Conservation (phyloP, 2,329 filamentous ascomycete species). For the Fusarium brachygibbosum region DNA sequence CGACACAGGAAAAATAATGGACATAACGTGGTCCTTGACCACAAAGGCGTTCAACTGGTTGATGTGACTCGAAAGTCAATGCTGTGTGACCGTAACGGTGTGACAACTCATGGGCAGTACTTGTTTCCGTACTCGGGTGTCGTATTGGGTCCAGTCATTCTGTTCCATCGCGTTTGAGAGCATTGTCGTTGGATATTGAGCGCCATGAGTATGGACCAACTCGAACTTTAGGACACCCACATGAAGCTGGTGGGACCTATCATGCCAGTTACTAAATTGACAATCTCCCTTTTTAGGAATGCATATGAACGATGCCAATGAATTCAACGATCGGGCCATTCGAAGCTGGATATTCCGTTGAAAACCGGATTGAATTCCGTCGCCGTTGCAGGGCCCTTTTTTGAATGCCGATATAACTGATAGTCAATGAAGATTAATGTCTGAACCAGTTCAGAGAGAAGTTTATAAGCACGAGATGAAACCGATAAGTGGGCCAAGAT, state of each 20-base stretch:
- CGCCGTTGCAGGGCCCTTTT: conserved; percentile 22
- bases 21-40: not conserved
- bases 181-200: not conserved
- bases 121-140: not conserved
- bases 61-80: not conserved
- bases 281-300: not conserved
- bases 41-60: not conserved
- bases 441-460: not conserved
- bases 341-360: not conserved
- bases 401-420: not conserved
- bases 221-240: not conserved
- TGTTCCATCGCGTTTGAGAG: not conserved
- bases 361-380: not conserved
- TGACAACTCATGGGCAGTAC: not conserved
- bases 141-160: not conserved
- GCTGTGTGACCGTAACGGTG: not conserved
- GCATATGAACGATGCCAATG: not conserved
- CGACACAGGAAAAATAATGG: conserved; percentile 20
- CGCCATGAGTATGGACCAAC: not conserved
- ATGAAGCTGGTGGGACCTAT: not conserved
- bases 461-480: not conserved
- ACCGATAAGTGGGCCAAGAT: not conserved
- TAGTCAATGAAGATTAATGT: not conserved
- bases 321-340: not conserved
- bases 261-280: not conserved